Evolutionary conservation across 2,329 filamentous ascomycete species (phyloP), one percentile per base, ranked within the genome.

Genomic region (Simplicillium sp.): DNA sequence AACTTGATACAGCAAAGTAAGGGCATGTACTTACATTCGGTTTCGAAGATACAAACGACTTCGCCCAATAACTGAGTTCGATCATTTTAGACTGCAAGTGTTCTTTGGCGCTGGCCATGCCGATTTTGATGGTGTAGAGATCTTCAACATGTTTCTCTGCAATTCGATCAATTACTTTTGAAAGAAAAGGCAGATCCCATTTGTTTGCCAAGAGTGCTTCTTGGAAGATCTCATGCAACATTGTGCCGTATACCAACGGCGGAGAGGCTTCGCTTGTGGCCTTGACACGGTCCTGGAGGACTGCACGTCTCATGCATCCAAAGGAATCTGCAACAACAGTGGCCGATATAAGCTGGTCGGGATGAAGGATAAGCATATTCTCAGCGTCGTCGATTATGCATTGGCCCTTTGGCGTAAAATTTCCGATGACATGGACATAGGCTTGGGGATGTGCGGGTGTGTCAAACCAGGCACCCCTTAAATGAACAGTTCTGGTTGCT

Each of bases 251-350:
- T 1, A 97, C 80, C 51, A 95, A 80, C 1, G 89, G 79, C 29
- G 84, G 76, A 35, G 80, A 86, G 3, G 86, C 74, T 48, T 87
- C 84, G 52, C 82, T 84, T 0, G 88, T 90, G 8, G 87, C 87
- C 61, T 97, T 97, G 52, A 98, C 83, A 28, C 92, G 82, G 58
- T 98, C 90, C 59, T 97, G 89, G 18, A 98, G 74, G 2, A 97
- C 90, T 25, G 92, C 88, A 48, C 90, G 83, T 14, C 92, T 83
- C 57, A 85, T 82, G 56, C 92, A 98, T 17, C 81, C 82, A 57
- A 97, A 95, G 0, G 92, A 95, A 60, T 98, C 92, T n/a, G 88
- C 89, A 34, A 98, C 84, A 5, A 94, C 87, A 1, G 92, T 97
- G 3, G 92, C 84, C 3, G 92, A 97, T 40, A 98, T 84, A 29